Base-by-base conservation (phyloP, 495 filamentous ascomycete genomes). In the Penicillium cosmopolitanum region DNA sequence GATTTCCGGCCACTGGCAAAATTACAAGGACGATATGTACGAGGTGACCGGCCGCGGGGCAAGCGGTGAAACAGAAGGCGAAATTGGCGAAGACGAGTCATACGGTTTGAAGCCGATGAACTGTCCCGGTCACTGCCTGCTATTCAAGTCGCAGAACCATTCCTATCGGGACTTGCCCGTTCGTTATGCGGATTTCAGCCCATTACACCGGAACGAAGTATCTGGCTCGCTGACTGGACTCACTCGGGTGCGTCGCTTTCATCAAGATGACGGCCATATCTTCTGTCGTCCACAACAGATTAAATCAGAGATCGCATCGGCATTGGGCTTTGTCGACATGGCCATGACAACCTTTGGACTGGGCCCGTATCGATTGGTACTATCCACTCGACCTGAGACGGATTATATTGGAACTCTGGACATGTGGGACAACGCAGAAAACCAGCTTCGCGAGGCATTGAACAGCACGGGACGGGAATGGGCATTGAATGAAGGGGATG, bases 61-160 rank as follows among this genome's bases (percentile, higher is more conserved):
- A n/a, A 76, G 71, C 6, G 85, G 79, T 2, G 70, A 77, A 4
- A 71, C 65, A 19, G 67, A 74, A 0, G 74, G 74, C 7, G 78
- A 85, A 52, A 51, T 67, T 5, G 81, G 82, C 51, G 85, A 91
- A 60, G 82, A 89, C 50, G 89, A 90, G 62, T 88, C 92, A 51
- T 97, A 93, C 69, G 92, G 91, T 3, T 81, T 97, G 51, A 97
- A 97, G 70, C 93, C 93, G 21, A 97, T 97, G 93, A 97, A 97
- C 66, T 97, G 93, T 70, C 93, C 93, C 0, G 93, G 93, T 12
- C 93, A 97, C 73, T 97, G 93, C 73, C 77, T 97, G 50, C 84
- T 97, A 34, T 97, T 96, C 72, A 81, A 81, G 63, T 86, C 86
- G 50, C 81, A 89, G 53, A 82, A 73, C 40, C 85, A 88, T 58